Evolutionary conservation across 2,329 filamentous ascomycete genomes (phyloP).

Genomic region (Plenodomus tracheiphilus): DNA sequence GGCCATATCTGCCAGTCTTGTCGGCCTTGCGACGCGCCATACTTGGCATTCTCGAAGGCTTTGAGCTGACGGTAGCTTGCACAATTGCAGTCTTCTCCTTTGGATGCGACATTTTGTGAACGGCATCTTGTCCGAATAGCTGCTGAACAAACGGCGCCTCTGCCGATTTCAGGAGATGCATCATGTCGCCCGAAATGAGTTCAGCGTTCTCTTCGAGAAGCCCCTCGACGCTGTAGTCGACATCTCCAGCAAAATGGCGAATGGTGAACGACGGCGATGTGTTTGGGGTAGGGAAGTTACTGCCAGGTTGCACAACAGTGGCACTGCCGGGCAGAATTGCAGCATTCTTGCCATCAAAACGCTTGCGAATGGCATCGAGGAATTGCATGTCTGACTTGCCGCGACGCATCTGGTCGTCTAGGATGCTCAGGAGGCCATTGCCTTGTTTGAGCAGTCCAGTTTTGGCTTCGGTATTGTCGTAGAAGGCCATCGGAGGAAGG

Average conservation of each 20-base stretch:
- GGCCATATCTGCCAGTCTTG: slow-evolving; percentile 53
- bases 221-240: slow-evolving; percentile 87
- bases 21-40: slow-evolving; percentile 81
- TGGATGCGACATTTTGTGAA: slow-evolving; percentile 92
- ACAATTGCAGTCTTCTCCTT: slow-evolving; percentile 88
- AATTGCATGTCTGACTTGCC: slow-evolving; percentile 88
- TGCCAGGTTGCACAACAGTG: slow-evolving; percentile 77
- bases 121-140: slow-evolving; percentile 92
- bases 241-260: slow-evolving; percentile 93
- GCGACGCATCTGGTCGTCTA: slow-evolving; percentile 93
- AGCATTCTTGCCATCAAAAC: slow-evolving; percentile 92
- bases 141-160: slow-evolving; percentile 87
- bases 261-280: slow-evolving; percentile 81
- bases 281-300: slow-evolving; percentile 87
- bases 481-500: slow-evolving; percentile 91
- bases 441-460: slow-evolving; percentile 88
- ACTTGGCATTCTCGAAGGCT: slow-evolving; percentile 88
- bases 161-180: slow-evolving; percentile 88
- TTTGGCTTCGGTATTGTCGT: slow-evolving; percentile 95
- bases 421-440: slow-evolving; percentile 89
- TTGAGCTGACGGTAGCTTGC: slow-evolving; percentile 94
- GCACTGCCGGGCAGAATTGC: slow-evolving; percentile 79
- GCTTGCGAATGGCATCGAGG: slow-evolving; percentile 85
- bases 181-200: slow-evolving; percentile 90
- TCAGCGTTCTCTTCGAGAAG: slow-evolving; percentile 95